Percentiles rank a stretch among this genome's conserved stretches.
Evolutionary conservation across 177 flowering plant species (phyloP).

Genomic region (Viscum album): DNA sequence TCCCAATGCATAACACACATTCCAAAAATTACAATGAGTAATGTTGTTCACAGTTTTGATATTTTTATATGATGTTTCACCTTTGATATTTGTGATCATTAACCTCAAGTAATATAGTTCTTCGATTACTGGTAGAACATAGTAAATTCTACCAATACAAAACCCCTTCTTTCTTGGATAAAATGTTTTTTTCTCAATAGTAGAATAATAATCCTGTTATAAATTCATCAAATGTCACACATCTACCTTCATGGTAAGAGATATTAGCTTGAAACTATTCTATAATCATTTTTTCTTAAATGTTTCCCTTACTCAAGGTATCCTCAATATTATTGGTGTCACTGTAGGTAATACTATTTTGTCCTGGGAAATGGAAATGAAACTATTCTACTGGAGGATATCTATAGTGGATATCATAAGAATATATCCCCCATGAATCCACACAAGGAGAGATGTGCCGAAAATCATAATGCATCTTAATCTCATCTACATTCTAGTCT

Average conservation of each 20-base stretch:
- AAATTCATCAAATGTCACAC: constrained; percentile 8
- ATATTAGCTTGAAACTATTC: constrained; percentile 9
- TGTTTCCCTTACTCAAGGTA: neutral
- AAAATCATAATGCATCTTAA: too few species aligned
- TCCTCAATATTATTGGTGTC: neutral
- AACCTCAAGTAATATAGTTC: constrained; percentile 4
- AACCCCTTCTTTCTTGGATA: neutral
- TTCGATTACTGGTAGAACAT: neutral
- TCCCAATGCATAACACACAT: neutral
- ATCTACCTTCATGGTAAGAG: neutral
- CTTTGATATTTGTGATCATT: neutral
- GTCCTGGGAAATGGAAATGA: neutral
- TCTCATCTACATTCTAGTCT: neutral
- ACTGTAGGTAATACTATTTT: neutral
- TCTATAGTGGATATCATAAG: constrained; percentile 2
- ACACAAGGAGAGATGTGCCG: constrained; percentile 12
- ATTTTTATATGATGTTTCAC: neutral
- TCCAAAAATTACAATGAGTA: neutral
- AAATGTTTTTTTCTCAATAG: neutral
- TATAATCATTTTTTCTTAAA: neutral
- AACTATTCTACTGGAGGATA: neutral
- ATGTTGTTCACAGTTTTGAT: neutral
- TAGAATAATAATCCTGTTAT: neutral
- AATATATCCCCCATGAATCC: constrained; percentile 9
- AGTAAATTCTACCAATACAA: constrained; percentile 4